phyloP scores from a whole-genome alignment of 805 yeast species.

The Nakazawaea wyomingensis region DNA sequence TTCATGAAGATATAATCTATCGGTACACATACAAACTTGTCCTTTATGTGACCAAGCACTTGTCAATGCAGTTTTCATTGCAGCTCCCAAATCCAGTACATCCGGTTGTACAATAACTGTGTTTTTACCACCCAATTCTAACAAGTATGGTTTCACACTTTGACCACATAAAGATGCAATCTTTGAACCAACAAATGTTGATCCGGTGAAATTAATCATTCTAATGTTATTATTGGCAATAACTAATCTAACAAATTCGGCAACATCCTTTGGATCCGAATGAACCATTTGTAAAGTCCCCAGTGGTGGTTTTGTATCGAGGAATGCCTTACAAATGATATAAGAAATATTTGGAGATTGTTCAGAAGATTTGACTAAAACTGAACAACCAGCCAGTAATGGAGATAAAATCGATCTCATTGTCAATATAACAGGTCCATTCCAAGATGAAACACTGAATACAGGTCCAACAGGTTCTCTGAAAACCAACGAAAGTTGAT shows the following conservation, averaged over 20 bases:
- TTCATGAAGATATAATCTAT: constrained; percentile 32
- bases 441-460: constrained; percentile 44
- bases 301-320: constrained; percentile 34
- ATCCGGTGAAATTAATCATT: constrained; percentile 43
- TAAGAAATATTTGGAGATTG: constrained; percentile 30
- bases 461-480: constrained; percentile 41
- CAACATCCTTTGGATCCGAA: constrained; percentile 23
- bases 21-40: constrained; percentile 45
- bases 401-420: constrained; percentile 38
- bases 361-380: constrained; percentile 36
- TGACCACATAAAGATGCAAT: constrained; percentile 34
- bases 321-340: constrained; percentile 28
- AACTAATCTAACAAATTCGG: constrained; percentile 21
- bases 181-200: constrained; percentile 32
- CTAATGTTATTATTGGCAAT: constrained; percentile 24
- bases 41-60: constrained; percentile 39
- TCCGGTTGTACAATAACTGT: constrained; percentile 28
- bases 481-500: constrained; percentile 20
- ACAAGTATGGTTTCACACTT: constrained; percentile 33
- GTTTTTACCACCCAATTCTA: constrained; percentile 45
- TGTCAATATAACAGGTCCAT: constrained; percentile 39
- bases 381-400: constrained; percentile 45
- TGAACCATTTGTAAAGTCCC: constrained; percentile 32
- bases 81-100: constrained; percentile 27
- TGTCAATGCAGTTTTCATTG: constrained; percentile 27